These are phyloP conservation scores for Ophiosphaerella herpotricha DNA, from an alignment of 2,329 filamentous ascomycete genomes.

Conservation along the genomic window DNA sequence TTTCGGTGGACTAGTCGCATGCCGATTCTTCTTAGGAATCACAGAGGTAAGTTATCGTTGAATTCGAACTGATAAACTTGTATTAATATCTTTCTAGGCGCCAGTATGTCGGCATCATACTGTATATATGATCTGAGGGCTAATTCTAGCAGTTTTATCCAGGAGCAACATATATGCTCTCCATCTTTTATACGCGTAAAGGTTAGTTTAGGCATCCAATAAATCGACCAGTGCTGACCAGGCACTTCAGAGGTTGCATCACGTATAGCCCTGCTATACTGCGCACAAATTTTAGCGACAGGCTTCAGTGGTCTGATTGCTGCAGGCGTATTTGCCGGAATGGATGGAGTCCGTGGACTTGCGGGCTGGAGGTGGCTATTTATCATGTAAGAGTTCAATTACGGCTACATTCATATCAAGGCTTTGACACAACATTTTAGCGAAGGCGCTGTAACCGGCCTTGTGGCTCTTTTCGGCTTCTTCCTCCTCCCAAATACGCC, in stretches of 20 bases:
- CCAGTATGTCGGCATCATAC: slow-evolving; percentile 1
- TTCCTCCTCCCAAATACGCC: slow-evolving; percentile 36
- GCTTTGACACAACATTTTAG: slow-evolving; percentile 11
- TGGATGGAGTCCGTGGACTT: slow-evolving; percentile 34
- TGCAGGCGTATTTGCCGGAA: slow-evolving; percentile 43
- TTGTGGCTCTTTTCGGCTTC: slow-evolving; percentile 36
- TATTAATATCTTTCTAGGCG: slow-evolving; percentile 3
- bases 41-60: slow-evolving; percentile 21
- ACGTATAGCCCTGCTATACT: slow-evolving; percentile 46
- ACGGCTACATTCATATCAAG: background rate
- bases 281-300: slow-evolving; percentile 47
- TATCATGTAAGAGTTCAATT: slow-evolving; percentile 40
- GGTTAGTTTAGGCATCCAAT: slow-evolving; percentile 40
- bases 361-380: slow-evolving; percentile 47
- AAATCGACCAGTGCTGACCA: background rate
- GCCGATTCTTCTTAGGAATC: slow-evolving; percentile 38
- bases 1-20: slow-evolving; percentile 39
- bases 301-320: slow-evolving; percentile 53
- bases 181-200: slow-evolving; percentile 68
- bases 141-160: slow-evolving; percentile 56
- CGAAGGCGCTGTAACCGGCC: slow-evolving; percentile 30
- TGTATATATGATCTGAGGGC: background rate
- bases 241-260: slow-evolving; percentile 37
- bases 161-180: slow-evolving; percentile 65
- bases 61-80: background rate